These are phyloP conservation scores for Begonia fuchsioides DNA, from an alignment of 306 rosid species.

Conservation along the genomic window DNA sequence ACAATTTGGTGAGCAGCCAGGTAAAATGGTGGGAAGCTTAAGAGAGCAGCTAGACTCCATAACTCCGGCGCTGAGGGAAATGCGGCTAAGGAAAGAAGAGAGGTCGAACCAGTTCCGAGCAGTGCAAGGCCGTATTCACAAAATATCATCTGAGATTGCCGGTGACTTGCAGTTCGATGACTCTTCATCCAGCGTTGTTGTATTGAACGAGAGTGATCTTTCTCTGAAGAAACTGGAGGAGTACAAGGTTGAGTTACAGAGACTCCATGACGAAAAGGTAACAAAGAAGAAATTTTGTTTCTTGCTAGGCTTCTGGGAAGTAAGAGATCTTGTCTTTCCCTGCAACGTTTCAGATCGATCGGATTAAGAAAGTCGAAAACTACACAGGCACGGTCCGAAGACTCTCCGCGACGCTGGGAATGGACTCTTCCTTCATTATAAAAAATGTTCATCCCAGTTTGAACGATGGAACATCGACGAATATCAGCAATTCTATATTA, in stretches of 20 bases:
- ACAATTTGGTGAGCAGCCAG: constrained; percentile 50
- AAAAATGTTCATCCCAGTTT: constrained; percentile 75
- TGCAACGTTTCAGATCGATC: constrained; percentile 46
- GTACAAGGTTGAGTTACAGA: constrained; percentile 57
- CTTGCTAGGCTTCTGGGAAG: neutral
- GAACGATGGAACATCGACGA: constrained; percentile 61
- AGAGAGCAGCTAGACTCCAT: constrained; percentile 91
- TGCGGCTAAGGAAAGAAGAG: constrained; percentile 76
- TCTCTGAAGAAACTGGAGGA: constrained; percentile 80
- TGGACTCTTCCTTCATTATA: constrained; percentile 58
- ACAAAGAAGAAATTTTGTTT: constrained; percentile 9
- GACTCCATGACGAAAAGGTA: constrained; percentile 78
- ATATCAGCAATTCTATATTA: constrained; percentile 57
- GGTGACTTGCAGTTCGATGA: constrained; percentile 37
- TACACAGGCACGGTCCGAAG: constrained; percentile 42
- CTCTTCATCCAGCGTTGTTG: constrained; percentile 22
- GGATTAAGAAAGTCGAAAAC: constrained; percentile 63
- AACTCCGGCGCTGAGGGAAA: constrained; percentile 71
- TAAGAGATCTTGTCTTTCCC: constrained; percentile 4
- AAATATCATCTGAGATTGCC: constrained; percentile 70
- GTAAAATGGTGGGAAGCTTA: constrained; percentile 69
- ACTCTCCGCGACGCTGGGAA: constrained; percentile 71
- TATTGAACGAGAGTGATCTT: constrained; percentile 72
- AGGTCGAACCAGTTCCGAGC: constrained; percentile 64
- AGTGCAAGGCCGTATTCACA: constrained; percentile 65